These are phyloP conservation scores for Solanum ahanhuiri DNA, from an alignment of 257 asterid species.

Conservation along the genomic window DNA sequence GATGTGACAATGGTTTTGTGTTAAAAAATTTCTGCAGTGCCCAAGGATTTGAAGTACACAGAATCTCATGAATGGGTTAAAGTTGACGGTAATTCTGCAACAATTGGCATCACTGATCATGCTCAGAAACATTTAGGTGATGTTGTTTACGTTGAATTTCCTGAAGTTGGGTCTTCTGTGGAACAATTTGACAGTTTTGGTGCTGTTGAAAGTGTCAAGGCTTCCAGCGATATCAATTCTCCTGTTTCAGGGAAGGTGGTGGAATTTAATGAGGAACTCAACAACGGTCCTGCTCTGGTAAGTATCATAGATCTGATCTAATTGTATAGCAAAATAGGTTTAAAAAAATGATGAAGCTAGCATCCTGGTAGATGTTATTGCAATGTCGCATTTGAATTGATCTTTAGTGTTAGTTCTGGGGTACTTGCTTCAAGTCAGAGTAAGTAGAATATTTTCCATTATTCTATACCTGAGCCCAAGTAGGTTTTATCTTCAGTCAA, in stretches of 20 bases:
- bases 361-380: background rate
- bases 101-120: constrained; percentile 86
- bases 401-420: too few relatives aligned
- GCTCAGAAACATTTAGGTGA: constrained; percentile 96
- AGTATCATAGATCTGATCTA: constrained; percentile 16
- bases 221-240: constrained; percentile 86
- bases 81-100: constrained; percentile 68
- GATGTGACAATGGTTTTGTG: background rate
- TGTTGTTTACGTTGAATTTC: constrained; percentile 84
- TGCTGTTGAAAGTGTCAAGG: constrained; percentile 97
- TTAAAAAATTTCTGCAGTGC: constrained; percentile 30
- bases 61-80: constrained; percentile 95
- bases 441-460: background rate
- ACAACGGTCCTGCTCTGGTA: constrained; percentile 73
- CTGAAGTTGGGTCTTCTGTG: constrained; percentile 64
- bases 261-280: constrained; percentile 61
- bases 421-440: background rate
- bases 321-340: background rate
- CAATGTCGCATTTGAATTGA: background rate
- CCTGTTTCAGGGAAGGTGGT: constrained; percentile 88
- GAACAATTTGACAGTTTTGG: constrained; percentile 76
- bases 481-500: background rate
- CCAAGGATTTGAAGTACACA: constrained; percentile 79
- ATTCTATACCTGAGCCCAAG: background rate
- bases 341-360: background rate